A percentile compares a stretch with the other conserved stretches of the same genome.
These are phyloP conservation scores for Collybiopsis luxurians DNA, from an alignment of 768 basidiomycete species.

Conservation along the genomic window DNA sequence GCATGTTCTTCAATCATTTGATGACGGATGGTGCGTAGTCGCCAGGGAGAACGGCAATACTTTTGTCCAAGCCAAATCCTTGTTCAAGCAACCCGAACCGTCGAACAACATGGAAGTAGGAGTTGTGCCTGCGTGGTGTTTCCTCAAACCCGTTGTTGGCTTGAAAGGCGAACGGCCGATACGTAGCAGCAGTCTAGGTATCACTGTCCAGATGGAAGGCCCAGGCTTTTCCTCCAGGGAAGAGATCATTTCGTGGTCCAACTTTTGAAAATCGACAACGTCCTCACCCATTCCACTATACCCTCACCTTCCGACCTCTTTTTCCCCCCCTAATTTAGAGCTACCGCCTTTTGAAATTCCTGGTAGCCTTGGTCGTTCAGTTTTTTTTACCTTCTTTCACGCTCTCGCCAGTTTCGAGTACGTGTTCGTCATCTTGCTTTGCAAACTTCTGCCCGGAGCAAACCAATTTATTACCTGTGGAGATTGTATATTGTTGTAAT, in stretches of 20 bases:
- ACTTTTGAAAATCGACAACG: conserved; percentile 37
- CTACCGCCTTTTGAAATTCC: background rate
- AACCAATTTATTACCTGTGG: no score
- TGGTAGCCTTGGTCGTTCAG: background rate
- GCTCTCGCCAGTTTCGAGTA: background rate
- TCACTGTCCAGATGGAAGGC: conserved; percentile 52
- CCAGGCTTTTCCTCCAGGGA: conserved; percentile 39
- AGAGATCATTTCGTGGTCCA: conserved; percentile 68
- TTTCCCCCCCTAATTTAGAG: background rate
- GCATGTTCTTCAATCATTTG: conserved; percentile 65
- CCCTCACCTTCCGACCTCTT: no score
- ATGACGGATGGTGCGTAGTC: conserved; percentile 66
- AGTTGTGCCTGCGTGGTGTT: conserved; percentile 75
- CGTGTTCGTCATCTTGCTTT: background rate
- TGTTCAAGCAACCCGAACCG: conserved; percentile 31
- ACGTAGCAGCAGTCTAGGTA: conserved; percentile 60
- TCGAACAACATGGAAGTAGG: conserved; percentile 58
- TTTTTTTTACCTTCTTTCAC: background rate
- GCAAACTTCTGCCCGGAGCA: no score
- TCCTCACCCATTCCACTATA: background rate
- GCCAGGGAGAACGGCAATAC: conserved; percentile 42
- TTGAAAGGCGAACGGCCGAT: conserved; percentile 61
- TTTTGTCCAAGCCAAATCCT: conserved; percentile 32
- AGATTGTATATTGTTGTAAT: no score
- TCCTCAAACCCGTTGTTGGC: conserved; percentile 61